Evolutionary conservation across 345 rosid genomes (phyloP), one percentile per base, ranked within the genome.

Genomic region (Hibiscus tridactylites): DNA sequence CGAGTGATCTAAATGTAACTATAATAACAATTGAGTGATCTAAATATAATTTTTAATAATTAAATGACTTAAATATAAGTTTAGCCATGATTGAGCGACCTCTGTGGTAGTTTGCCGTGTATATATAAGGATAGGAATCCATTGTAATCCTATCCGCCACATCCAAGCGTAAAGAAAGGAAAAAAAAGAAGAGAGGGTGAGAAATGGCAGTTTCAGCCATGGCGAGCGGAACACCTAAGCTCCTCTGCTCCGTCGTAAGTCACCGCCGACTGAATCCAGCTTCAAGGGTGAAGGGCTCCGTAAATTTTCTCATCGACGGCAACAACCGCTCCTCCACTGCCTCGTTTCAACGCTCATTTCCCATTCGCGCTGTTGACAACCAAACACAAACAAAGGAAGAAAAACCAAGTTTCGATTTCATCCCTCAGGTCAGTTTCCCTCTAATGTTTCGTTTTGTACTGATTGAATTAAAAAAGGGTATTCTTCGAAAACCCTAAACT

Each of bases 381-480:
- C 44, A 39, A 8, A 39, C 74, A 35, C 74, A 71, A 26, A 42
- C 65, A 3, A 66, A 71, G 4, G 74, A 71, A 71, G 74, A 71
- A 71, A 44, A 28, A 11, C 16, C 74, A 21, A 60, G 66, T 7
- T 71, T 59, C 2, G 56, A 59, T 46, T n/a, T 71, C 67, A 59
- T 71, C 29, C 57, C 74, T 71, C 66, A 60, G 74, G 74, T 71
- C 28, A 42, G 73, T 19, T 70, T 33, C 61, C 17, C 16, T 53
- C 3, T 31, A 16, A 17, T 19, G 33, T 53, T 1, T 11, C 7
- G 7, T n/a, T 54, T 54, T 28, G 11, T 37, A 21, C 24, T 26
- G 21, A 9, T 54, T 37, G 44, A 4, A 35, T n/a, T 21, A 28
- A 17, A 47, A 2, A 8, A 8, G 24, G 42, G 42, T 26, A 67